Evolutionary conservation across 768 basidiomycete genomes (phyloP).

Genomic region (Serpula lacrymans): DNA sequence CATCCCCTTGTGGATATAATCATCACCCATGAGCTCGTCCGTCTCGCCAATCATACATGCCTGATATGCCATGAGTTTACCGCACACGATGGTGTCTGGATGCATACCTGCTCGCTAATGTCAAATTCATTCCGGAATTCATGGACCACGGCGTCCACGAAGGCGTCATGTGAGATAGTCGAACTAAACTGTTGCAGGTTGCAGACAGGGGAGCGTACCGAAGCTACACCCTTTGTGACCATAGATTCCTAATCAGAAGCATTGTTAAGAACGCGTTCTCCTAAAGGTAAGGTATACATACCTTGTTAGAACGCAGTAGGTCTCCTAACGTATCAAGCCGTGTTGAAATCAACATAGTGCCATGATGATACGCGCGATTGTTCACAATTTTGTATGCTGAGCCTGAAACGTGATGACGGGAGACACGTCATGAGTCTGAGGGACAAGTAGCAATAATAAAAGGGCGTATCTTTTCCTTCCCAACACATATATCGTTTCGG

Average conservation of each 20-base stretch:
- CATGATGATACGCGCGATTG: slow-evolving; percentile 92
- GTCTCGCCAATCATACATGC: slow-evolving; percentile 43
- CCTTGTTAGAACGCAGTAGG: slow-evolving; percentile 65
- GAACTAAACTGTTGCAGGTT: slow-evolving; percentile 63
- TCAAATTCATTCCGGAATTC: slow-evolving; percentile 66
- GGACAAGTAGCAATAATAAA: slow-evolving; percentile 3
- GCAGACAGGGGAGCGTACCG: slow-evolving; percentile 89
- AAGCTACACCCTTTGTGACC: slow-evolving; percentile 81
- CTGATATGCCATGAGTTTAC: slow-evolving; percentile 23
- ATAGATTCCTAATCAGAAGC: slow-evolving; percentile 58
- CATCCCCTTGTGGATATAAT: slow-evolving; percentile 67
- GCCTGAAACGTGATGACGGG: slow-evolving; percentile 74
- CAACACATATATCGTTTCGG: slow-evolving; percentile 88
- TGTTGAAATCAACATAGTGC: slow-evolving; percentile 95
- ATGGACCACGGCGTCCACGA: slow-evolving; percentile 62
- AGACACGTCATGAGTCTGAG: slow-evolving; percentile 6
- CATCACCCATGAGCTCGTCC: slow-evolving; percentile 39
- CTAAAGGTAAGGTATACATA: slow-evolving; percentile 25
- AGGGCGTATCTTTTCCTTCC: slow-evolving; percentile 80
- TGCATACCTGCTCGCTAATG: slow-evolving; percentile 31
- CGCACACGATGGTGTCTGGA: slow-evolving; percentile 13
- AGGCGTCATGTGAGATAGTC: slow-evolving; percentile 60
- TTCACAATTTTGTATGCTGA: slow-evolving; percentile 96
- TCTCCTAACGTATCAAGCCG: slow-evolving; percentile 68
- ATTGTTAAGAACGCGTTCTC: not conserved